phyloP scores from a whole-genome alignment of 2,329 filamentous ascomycete genomes.

The Zasmidium angulare region DNA sequence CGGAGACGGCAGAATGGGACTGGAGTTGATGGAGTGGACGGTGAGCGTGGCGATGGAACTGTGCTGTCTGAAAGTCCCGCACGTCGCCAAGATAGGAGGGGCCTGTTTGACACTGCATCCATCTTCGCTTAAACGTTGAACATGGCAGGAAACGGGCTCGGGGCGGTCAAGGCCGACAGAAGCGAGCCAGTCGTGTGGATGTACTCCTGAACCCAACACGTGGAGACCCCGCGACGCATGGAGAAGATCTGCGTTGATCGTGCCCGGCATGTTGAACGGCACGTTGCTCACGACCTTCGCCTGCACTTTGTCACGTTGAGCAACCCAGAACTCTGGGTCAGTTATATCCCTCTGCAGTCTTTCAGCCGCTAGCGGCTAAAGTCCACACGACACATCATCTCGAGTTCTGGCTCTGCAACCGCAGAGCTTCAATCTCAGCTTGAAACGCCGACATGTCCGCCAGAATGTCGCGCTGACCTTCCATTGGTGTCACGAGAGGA shows the following conservation, averaged over 20 bases:
- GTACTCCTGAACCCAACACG: slow-evolving; percentile 4
- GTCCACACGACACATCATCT: neutral
- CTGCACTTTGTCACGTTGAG: neutral
- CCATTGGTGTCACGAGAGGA: slow-evolving; percentile 5
- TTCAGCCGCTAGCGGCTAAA: no score
- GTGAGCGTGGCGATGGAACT: neutral
- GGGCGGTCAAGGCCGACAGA: neutral
- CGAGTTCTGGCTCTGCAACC: slow-evolving; percentile 9
- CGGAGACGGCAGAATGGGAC: neutral
- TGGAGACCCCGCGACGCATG: slow-evolving; percentile 1
- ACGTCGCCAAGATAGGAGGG: neutral
- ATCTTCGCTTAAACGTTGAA: neutral
- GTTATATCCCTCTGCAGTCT: no score
- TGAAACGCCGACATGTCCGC: slow-evolving; percentile 34
- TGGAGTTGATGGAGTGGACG: neutral
- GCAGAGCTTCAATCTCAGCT: slow-evolving; percentile 33
- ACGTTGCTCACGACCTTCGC: neutral
- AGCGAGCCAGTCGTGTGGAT: slow-evolving; percentile 1
- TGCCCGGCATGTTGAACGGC: neutral
- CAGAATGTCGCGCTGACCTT: slow-evolving; percentile 25
- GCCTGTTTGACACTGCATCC: neutral
- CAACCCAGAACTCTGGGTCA: no score
- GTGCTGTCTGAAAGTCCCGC: neutral
- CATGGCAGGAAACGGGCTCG: neutral
- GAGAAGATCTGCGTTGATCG: neutral